Conservation (phyloP, 257 asterid species). For the Ligustrum vulgare region DNA sequence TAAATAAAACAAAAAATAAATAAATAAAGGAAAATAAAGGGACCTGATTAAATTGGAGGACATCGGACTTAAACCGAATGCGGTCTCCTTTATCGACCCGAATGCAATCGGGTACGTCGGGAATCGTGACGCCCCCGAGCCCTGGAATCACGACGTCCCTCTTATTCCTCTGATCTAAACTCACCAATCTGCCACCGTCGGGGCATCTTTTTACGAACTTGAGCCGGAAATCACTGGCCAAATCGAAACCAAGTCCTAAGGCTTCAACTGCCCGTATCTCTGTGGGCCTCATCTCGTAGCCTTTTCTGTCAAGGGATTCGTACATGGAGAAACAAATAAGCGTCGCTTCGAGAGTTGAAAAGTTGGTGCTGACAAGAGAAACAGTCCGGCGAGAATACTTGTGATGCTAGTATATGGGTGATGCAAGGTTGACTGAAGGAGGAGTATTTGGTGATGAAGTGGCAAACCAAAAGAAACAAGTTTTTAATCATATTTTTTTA, state of each 20-base stretch:
- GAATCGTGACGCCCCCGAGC: constrained; percentile 54
- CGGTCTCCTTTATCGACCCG: constrained; percentile 88
- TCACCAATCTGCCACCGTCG: constrained; percentile 62
- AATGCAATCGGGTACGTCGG: constrained; percentile 74
- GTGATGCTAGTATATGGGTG: background rate
- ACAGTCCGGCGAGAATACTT: background rate
- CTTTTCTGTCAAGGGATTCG: constrained; percentile 26
- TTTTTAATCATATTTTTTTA: no score
- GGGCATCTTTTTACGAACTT: constrained; percentile 73
- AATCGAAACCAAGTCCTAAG: constrained; percentile 87
- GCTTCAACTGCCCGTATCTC: constrained; percentile 81
- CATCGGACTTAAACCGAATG: constrained; percentile 88
- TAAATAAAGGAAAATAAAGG: background rate
- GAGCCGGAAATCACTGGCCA: constrained; percentile 94
- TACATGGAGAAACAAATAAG: constrained; percentile 29
- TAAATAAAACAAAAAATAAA: background rate
- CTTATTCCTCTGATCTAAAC: constrained; percentile 49
- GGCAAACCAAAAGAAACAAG: no score
- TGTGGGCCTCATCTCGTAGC: constrained; percentile 53
- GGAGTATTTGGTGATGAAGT: background rate
- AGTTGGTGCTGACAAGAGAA: background rate
- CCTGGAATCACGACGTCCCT: constrained; percentile 75
- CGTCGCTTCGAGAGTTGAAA: background rate
- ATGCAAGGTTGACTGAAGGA: background rate
- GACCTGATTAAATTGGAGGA: constrained; percentile 87